Conservation (phyloP, 495 filamentous ascomycete species). For the Neurospora hispaniola region DNA sequence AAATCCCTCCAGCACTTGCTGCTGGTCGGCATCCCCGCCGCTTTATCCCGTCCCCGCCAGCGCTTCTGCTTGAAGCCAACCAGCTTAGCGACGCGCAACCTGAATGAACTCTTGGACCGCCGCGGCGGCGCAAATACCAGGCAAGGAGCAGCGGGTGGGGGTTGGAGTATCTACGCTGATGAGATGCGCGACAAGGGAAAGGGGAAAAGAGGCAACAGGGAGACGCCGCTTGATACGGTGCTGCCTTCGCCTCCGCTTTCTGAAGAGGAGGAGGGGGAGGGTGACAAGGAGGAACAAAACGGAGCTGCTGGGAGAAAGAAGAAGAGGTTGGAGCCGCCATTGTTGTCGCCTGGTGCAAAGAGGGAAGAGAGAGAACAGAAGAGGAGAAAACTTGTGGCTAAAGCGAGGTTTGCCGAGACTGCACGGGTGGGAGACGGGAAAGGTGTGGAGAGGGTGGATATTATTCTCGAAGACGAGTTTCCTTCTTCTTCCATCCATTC, state of each 20-base stretch:
- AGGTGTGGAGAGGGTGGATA: slow-evolving; percentile 50
- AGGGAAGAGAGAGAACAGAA: slow-evolving; percentile 29
- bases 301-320: slow-evolving; percentile 1
- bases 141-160: slow-evolving; percentile 47
- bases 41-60: slow-evolving; percentile 58
- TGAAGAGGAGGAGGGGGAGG: slow-evolving; percentile 13
- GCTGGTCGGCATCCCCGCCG: slow-evolving; percentile 65
- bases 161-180: slow-evolving; percentile 69
- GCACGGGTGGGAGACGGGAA: slow-evolving; percentile 41
- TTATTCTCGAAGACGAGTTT: slow-evolving; percentile 48
- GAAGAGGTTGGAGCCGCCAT: slow-evolving; percentile 9
- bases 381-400: slow-evolving; percentile 35
- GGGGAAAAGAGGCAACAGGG: slow-evolving; percentile 4
- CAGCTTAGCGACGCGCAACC: slow-evolving; percentile 53
- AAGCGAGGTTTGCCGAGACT: slow-evolving; percentile 44
- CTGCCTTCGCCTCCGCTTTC: slow-evolving; percentile 26
- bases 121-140: slow-evolving; percentile 34
- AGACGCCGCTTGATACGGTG: slow-evolving; percentile 47
- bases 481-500: slow-evolving; percentile 6
- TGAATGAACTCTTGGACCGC: slow-evolving; percentile 52
- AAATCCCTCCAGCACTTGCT: slow-evolving; percentile 59
- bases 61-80: slow-evolving; percentile 57
- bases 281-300: not conserved
- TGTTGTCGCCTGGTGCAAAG: slow-evolving; percentile 13
- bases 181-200: slow-evolving; percentile 32